Base-by-base conservation (phyloP, 805 yeast species). In the Ogataea philodendri region DNA sequence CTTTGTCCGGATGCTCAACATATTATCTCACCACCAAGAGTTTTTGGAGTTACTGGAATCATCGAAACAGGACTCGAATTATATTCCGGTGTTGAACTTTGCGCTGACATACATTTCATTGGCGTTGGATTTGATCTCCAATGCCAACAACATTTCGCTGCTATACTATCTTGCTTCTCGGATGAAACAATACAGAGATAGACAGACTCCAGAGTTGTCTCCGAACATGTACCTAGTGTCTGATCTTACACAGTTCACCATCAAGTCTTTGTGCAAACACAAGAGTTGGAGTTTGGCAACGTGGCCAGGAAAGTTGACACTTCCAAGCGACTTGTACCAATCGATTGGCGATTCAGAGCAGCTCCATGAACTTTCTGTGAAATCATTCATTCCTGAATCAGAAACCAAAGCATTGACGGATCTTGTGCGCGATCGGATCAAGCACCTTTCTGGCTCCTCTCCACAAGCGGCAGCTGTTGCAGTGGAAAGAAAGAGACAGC, bases 141-240 rank as follows among this genome's bases (percentile, higher is more conserved):
- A 69, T 3, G 70, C 72, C 28, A 81, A 79, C 19, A 89, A 87
- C 48, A 65, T 84, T 22, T 81, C 90, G 5, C 56, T 86, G 39
- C 56, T 88, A 5, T 87, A 76, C 53, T 87, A 88, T 55, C 63
- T 85, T 32, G 78, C 93, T 0, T 83, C 83, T 40, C 69, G 95
- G 35, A 72, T 86, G 13, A 87, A 86, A 54, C 94, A 85, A 55
- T 83, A 79, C 49, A 69, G 77, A 33, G 95, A 86, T 60, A 24
- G 55, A 51, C 19, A 60, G 54, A 2, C 43, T 8, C 43, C 42
- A 6, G 42, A 39, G 11, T 21, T 21, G 6, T 41, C 48, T 2
- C 20, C 59, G 10, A 69, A 71, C 20, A 60, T 87, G 22, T 88
- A 85, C 51, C 57, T 77, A 24, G 64, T 85, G 9, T 72, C 95